These are phyloP conservation scores for Mikania micrantha DNA, from an alignment of 129 eudicot genomes.

Conservation along the genomic window DNA sequence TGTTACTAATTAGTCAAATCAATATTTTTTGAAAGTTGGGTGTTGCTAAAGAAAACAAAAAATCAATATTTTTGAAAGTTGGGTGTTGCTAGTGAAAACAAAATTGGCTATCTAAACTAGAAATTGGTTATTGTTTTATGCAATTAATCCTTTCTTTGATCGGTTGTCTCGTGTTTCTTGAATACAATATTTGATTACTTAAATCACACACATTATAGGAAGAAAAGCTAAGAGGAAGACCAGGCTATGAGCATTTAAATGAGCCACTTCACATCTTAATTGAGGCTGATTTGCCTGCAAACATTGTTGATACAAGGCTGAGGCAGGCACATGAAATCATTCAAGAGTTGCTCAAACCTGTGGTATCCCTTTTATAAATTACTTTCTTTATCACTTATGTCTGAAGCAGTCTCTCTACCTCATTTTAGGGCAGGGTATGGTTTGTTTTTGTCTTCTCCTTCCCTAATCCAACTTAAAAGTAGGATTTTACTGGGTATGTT, in stretches of 20 bases:
- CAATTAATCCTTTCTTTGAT: neutral
- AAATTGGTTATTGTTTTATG: neutral
- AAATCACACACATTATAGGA: conserved; percentile 40
- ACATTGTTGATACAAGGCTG: conserved; percentile 55
- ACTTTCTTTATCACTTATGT: neutral
- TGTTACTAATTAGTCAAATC: too few species aligned
- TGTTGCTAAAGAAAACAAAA: too few species aligned
- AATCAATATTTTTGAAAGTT: too few species aligned
- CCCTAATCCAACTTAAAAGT: too few species aligned
- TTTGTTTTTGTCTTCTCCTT: too few species aligned
- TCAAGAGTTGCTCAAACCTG: conserved; percentile 86
- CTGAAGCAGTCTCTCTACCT: too few species aligned
- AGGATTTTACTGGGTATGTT: too few species aligned
- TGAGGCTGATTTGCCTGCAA: conserved; percentile 80
- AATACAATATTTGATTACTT: conserved; percentile 7
- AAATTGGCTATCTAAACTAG: too few species aligned
- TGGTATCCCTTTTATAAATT: conserved; percentile 47
- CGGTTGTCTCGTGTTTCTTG: neutral
- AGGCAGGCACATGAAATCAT: conserved; percentile 71
- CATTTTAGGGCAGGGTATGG: too few species aligned
- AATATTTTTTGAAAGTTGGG: too few species aligned
- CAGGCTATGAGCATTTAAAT: conserved; percentile 75
- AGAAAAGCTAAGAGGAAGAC: conserved; percentile 81
- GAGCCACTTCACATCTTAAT: conserved; percentile 75
- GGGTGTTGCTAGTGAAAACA: too few species aligned